phyloP scores from a whole-genome alignment of 2,329 filamentous ascomycete genomes.

The Akanthomyces lecanii region DNA sequence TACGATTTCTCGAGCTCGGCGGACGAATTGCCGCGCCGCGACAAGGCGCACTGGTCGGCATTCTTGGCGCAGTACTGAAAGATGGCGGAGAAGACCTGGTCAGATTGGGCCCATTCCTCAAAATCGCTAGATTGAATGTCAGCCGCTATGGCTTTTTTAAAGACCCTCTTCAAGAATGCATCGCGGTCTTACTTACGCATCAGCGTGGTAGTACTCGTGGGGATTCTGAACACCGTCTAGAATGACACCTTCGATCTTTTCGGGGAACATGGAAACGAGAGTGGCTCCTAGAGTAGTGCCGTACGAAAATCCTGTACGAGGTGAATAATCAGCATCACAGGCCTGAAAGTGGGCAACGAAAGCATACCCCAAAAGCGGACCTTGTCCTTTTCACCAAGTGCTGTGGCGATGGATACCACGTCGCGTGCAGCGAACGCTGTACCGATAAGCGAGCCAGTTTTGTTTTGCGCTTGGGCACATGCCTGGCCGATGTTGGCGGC shows the following conservation, averaged over 20 bases:
- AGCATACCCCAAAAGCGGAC: slow-evolving; percentile 31
- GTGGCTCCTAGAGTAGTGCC: slow-evolving; percentile 37
- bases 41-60: slow-evolving; percentile 27
- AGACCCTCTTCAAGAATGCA: no score
- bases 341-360: not conserved
- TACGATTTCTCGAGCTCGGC: slow-evolving; percentile 34
- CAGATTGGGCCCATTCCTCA: slow-evolving; percentile 25
- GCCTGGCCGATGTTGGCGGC: slow-evolving; percentile 20
- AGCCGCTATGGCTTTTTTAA: not conserved
- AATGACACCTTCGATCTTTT: slow-evolving; percentile 35
- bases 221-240: slow-evolving; percentile 35
- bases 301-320: slow-evolving; percentile 30
- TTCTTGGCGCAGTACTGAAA: slow-evolving; percentile 26
- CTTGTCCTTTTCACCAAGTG: slow-evolving; percentile 29
- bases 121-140: slow-evolving; percentile 20
- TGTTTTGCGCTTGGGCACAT: slow-evolving; percentile 24
- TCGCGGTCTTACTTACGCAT: slow-evolving; percentile 1
- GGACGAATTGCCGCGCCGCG: slow-evolving; percentile 26
- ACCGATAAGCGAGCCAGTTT: slow-evolving; percentile 25
- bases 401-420: slow-evolving; percentile 34
- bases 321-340: not conserved
- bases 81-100: slow-evolving; percentile 28
- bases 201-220: slow-evolving; percentile 30
- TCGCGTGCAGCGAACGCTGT: slow-evolving; percentile 33
- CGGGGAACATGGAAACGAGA: slow-evolving; percentile 39